Conservation (phyloP, 2,329 filamentous ascomycete genomes). For the Fonsecaea erecta region DNA sequence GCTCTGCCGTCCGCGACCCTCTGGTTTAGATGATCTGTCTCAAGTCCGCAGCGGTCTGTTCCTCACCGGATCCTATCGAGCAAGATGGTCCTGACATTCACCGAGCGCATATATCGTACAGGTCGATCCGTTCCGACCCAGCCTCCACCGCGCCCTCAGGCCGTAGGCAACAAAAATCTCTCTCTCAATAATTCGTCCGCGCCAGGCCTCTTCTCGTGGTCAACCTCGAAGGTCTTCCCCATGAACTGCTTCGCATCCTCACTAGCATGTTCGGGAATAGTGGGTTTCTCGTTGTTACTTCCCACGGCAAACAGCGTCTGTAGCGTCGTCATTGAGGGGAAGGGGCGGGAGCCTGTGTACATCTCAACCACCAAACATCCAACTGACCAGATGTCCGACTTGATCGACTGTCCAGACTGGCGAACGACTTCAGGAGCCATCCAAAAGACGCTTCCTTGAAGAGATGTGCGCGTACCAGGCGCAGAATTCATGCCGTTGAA, state of each 20-base stretch:
- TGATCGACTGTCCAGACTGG: conserved; percentile 96
- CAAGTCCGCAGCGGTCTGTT: background rate
- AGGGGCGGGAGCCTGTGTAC: conserved; percentile 96
- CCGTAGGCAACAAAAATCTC: conserved; percentile 61
- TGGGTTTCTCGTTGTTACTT: conserved; percentile 81
- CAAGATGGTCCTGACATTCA: background rate
- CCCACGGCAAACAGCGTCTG: conserved; percentile 99
- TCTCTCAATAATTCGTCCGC: conserved; percentile 88
- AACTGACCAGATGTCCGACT: conserved; percentile 98
- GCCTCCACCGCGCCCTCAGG: conserved; percentile 11
- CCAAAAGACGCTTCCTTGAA: conserved; percentile 98
- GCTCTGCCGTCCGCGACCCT: background rate
- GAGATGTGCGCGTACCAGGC: conserved; percentile 81
- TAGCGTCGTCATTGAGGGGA: conserved; percentile 94
- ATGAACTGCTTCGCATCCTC: conserved; percentile 84
- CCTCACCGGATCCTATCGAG: background rate
- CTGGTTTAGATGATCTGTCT: background rate
- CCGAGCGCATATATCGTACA: background rate
- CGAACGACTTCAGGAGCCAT: conserved; percentile 99
- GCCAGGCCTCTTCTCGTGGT: conserved; percentile 87
- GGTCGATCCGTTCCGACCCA: background rate
- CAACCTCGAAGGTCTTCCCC: conserved; percentile 88
- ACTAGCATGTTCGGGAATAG: conserved; percentile 84
- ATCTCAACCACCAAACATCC: conserved; percentile 98
- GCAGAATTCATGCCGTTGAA: conserved; percentile 55